phyloP scores from a whole-genome alignment of 495 filamentous ascomycete genomes.

The Staphylotrichum tortipilum region DNA sequence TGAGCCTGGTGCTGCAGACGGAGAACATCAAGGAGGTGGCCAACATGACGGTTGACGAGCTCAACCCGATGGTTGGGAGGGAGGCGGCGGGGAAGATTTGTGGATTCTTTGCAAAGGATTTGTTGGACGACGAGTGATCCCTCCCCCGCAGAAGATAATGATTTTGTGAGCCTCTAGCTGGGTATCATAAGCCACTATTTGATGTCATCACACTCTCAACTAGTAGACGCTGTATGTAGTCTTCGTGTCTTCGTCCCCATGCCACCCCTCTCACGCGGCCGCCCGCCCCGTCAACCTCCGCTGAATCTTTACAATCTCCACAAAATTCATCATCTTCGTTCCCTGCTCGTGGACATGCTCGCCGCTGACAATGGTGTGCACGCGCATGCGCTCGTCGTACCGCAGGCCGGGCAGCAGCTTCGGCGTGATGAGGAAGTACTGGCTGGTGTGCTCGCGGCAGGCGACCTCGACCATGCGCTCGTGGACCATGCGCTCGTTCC shows the following conservation, averaged over 20 bases:
- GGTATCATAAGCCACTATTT: too few species aligned
- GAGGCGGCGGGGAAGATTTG: slow-evolving; percentile 72
- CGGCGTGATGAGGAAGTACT: slow-evolving; percentile 97
- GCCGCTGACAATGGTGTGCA: slow-evolving; percentile 88
- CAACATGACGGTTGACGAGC: slow-evolving; percentile 70
- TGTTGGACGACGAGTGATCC: slow-evolving; percentile 40
- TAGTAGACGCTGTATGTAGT: too few species aligned
- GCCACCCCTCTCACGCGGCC: neutral
- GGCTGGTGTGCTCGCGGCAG: slow-evolving; percentile 60
- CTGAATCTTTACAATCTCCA: slow-evolving; percentile 40
- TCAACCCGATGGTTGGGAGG: slow-evolving; percentile 64
- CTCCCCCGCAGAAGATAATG: too few species aligned
- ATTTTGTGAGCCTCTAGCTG: too few species aligned
- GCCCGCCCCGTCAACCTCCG: slow-evolving; percentile 21
- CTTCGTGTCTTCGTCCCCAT: too few species aligned
- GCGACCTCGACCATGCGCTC: slow-evolving; percentile 93
- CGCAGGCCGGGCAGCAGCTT: slow-evolving; percentile 78
- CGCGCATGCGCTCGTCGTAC: slow-evolving; percentile 83
- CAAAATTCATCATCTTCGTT: slow-evolving; percentile 52
- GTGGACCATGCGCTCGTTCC: slow-evolving; percentile 96
- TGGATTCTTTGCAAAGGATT: slow-evolving; percentile 77
- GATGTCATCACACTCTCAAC: too few species aligned
- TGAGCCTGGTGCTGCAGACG: slow-evolving; percentile 59
- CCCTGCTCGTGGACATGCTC: slow-evolving; percentile 60
- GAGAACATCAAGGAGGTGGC: slow-evolving; percentile 75